Percentiles rank a stretch among this genome's conserved stretches.
Conservation (phyloP, 371 early-diverging fungal genomes). For the Coemansia sp. region DNA sequence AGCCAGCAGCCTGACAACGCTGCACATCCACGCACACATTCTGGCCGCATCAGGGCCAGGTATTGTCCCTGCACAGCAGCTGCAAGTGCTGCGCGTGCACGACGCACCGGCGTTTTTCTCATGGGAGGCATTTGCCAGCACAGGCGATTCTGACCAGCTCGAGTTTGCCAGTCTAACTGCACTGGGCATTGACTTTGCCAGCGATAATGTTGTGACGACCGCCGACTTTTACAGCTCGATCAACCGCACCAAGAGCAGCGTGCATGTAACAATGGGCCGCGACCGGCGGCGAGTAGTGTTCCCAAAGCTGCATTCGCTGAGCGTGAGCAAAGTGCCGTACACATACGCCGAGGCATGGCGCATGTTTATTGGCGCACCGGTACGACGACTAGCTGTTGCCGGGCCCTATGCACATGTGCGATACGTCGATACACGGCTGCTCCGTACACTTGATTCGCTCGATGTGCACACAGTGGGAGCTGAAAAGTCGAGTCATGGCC, state of each 20-base stretch:
- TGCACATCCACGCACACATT: constrained; percentile 22
- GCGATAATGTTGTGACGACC: constrained; percentile 30
- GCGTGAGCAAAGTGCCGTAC: constrained; percentile 24
- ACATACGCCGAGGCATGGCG: constrained; percentile 36
- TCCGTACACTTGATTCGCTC: constrained; percentile 2
- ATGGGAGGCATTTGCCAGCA: constrained; percentile 29
- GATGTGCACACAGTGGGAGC: constrained; percentile 24
- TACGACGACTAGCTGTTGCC: constrained; percentile 15
- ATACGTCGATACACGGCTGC: constrained; percentile 12
- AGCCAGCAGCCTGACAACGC: constrained; percentile 6
- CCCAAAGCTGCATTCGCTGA: constrained; percentile 13
- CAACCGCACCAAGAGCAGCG: background rate
- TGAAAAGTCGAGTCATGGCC: constrained; percentile 2
- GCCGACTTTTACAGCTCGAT: constrained; percentile 17
- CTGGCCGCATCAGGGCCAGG: constrained; percentile 6
- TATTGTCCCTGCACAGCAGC: background rate
- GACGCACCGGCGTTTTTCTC: constrained; percentile 34
- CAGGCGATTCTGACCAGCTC: background rate
- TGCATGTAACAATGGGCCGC: constrained; percentile 31
- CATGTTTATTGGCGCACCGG: constrained; percentile 33
- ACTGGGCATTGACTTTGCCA: constrained; percentile 28
- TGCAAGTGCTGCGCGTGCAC: constrained; percentile 17
- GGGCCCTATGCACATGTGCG: constrained; percentile 37
- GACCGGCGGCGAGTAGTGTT: constrained; percentile 16
- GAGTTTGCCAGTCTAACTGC: constrained; percentile 14